Evolutionary conservation across 108 stramenopile species (phyloP), one percentile per base, ranked within the genome.

Genomic region (Pseudonitzschia pungens): DNA sequence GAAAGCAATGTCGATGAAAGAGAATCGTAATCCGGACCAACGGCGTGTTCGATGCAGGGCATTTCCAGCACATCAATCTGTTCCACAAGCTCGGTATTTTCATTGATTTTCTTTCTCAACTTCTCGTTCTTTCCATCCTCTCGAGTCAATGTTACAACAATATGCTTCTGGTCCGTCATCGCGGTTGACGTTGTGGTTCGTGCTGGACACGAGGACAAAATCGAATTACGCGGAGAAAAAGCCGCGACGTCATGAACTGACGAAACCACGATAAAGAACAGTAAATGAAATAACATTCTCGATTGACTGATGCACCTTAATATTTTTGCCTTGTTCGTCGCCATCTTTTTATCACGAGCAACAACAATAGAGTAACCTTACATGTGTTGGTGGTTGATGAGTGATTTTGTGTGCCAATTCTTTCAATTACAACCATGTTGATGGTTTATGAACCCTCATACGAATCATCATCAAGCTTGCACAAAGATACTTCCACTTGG

Each of bases 1-100:
- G 71, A 52, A 40, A 71, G 40, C 24, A 92, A 67, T 10, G 77
- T 84, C 31, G 72, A 56, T 51, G 29, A 58, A 24, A 94, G 81
- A 8, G 28, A 48, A n/a, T 72, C 82, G 40, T 70, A 70, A 60
- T 92, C 93, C 12, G 81, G 82, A 32, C 93, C 93, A 70, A 85
- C 84, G 12, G 89, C 90, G 80, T 94, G 93, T 62, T 77, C 88
- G 65, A 94, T 92, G 74, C 91, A 94, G 2, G 93, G 89, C n/a
- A 94, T 45, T 74, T 94, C 93, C 33, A 88, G 52, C 7, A 89
- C 44, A 56, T 81, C 33, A 32, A 81, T 53, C 27, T 22, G 16
- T 69, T 69, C 51, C 56, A 36, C n/a, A 27, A 75, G 36, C 15
- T 63, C 63, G 52, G 18, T 50, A 59, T 68, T 28, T 27, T 69